phyloP scores from a whole-genome alignment of 768 basidiomycete genomes.

The Pleurotus cornucopiae region DNA sequence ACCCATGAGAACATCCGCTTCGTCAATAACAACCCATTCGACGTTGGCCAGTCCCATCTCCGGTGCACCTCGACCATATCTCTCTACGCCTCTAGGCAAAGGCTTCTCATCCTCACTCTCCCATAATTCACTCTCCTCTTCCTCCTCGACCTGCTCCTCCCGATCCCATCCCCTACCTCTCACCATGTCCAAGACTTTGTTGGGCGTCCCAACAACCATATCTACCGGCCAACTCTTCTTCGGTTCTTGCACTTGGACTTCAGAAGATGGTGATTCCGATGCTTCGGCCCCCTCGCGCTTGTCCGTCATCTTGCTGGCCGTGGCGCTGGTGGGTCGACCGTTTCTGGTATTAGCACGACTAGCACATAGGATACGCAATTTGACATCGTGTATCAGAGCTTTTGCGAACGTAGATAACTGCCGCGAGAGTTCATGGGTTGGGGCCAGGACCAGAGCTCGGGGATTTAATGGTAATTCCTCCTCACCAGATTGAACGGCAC shows the following conservation, averaged over 20 bases:
- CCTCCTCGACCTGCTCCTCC: slow-evolving; percentile 16
- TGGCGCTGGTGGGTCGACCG: slow-evolving; percentile 19
- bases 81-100: slow-evolving; percentile 28
- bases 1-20: slow-evolving; percentile 91
- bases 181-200: slow-evolving; percentile 60
- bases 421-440: slow-evolving; percentile 85
- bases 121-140: too few species aligned
- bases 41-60: slow-evolving; percentile 64
- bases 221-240: slow-evolving; percentile 34
- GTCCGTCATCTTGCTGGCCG: slow-evolving; percentile 47
- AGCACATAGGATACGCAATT: slow-evolving; percentile 71
- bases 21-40: slow-evolving; percentile 90
- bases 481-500: neutral
- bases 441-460: slow-evolving; percentile 76
- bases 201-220: slow-evolving; percentile 63
- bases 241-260: slow-evolving; percentile 19
- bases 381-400: slow-evolving; percentile 64
- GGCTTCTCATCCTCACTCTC: slow-evolving; percentile 15
- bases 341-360: slow-evolving; percentile 53
- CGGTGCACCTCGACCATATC: slow-evolving; percentile 39
- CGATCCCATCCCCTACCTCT: slow-evolving; percentile 52
- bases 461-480: slow-evolving; percentile 43
- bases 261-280: slow-evolving; percentile 15
- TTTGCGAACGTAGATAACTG: slow-evolving; percentile 78
- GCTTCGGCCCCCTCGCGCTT: slow-evolving; percentile 22